These are phyloP conservation scores for Thielaviopsis cerberus DNA, from an alignment of 2,329 filamentous ascomycete genomes.

Conservation along the genomic window DNA sequence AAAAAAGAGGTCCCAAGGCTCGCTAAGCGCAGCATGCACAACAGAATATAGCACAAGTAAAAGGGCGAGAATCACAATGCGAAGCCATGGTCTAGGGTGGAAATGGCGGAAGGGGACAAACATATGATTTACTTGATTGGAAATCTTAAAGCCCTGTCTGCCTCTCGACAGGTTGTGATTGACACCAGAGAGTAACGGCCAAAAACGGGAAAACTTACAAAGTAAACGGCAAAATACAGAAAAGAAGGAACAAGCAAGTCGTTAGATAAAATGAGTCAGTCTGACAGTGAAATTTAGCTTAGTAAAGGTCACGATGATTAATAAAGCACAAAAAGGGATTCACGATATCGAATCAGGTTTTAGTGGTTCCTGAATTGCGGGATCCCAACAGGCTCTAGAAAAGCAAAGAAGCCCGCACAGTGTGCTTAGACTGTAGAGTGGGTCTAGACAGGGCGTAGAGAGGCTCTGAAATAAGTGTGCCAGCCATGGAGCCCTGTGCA, in stretches of 20 bases:
- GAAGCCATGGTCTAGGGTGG: not conserved
- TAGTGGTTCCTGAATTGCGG: conserved; percentile 4
- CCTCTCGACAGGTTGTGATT: not conserved
- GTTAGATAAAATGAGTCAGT: too few species aligned
- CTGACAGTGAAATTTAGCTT: not conserved
- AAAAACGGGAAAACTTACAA: not conserved
- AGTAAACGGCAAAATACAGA: not conserved
- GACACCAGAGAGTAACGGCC: not conserved
- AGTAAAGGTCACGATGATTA: not conserved
- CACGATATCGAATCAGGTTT: not conserved
- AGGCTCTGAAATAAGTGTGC: too few species aligned
- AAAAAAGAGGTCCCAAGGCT: too few species aligned
- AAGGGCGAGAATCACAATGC: not conserved
- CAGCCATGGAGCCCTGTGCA: too few species aligned
- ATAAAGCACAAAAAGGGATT: not conserved
- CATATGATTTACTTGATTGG: not conserved
- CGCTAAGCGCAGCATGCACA: too few species aligned
- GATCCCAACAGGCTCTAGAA: conserved; percentile 3
- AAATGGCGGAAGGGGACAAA: not conserved
- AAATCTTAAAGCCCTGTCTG: not conserved
- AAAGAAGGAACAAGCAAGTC: not conserved
- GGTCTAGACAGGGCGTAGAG: too few species aligned
- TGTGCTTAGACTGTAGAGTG: too few species aligned
- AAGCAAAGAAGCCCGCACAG: too few species aligned
- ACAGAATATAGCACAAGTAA: too few species aligned